Evolutionary conservation across 805 yeast species (phyloP), one percentile per base, ranked within the genome.

Genomic region (Myxozyma neglecta): DNA sequence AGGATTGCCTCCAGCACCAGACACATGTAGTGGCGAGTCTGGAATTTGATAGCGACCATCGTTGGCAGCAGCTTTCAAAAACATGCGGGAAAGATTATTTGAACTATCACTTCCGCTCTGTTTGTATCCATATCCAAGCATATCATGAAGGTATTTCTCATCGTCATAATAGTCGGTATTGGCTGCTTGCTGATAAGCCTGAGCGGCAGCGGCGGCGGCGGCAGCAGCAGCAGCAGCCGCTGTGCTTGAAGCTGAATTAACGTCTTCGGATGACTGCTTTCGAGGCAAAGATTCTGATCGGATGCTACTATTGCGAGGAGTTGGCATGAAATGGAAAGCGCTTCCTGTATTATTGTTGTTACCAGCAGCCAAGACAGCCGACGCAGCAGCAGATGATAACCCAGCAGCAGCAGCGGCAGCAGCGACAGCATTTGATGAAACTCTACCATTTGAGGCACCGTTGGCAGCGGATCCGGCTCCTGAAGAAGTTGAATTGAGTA

Each of bases 1-100:
- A 16, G 10, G n/a, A 42, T n/a, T n/a, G 20, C 35, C 45, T 8
- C 59, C 54, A 20, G 36, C 29, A 32, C 53, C 48, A 11, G 37
- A 58, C 11, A n/a, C 48, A 6, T 46, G 47, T 7, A 53, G 24
- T 2, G 66, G 67, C 11, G 67, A 63, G 49, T 61, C 67, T 8
- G 67, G 67, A 6, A 63, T 53, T 46, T 63, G 67, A 35, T 63
- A 63, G 13, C 67, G 64, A 4, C 67, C 67, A 47, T 63, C 67
- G 50, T 56, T 63, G 18, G 67, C 67, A 16, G 67, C 67, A 7
- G 67, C 67, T 34, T 63, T 63, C 56, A 63, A 42, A 48, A 63
- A 63, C 62, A 63, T 54, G 18, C 67, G 62, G 29, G 67, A 63
- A 11, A 63, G 37, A 43, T 63, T 60, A 20, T 59, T 53, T 10